Conservation (phyloP, 306 rosid species). For the Glycine tomentella region DNA sequence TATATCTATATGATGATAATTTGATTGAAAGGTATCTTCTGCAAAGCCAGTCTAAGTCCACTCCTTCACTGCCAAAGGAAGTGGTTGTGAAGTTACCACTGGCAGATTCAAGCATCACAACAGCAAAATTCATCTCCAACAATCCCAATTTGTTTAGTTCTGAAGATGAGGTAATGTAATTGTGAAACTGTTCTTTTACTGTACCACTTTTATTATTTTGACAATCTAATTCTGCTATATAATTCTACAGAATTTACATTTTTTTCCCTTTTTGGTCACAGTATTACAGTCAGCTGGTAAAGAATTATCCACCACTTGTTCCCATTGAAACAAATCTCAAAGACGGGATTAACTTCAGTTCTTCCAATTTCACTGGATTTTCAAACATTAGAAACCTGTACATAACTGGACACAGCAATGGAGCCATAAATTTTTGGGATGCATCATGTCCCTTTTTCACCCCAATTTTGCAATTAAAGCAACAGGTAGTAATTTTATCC, state of each 20-base stretch:
- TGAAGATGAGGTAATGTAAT: slow-evolving; percentile 68
- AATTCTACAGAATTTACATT: slow-evolving; percentile 27
- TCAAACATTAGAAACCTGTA: slow-evolving; percentile 69
- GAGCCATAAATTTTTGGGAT: slow-evolving; percentile 87
- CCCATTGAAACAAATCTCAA: slow-evolving; percentile 63
- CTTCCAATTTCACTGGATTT: slow-evolving; percentile 74
- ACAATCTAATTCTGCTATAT: not conserved
- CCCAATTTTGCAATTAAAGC: slow-evolving; percentile 76
- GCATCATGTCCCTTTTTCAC: slow-evolving; percentile 71
- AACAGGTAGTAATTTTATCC: slow-evolving; percentile 64
- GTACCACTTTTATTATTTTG: not conserved
- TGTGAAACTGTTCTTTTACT: not conserved
- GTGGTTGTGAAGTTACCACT: slow-evolving; percentile 78
- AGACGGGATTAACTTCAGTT: slow-evolving; percentile 59
- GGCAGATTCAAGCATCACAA: slow-evolving; percentile 71
- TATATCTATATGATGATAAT: slow-evolving; percentile 75
- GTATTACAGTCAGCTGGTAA: slow-evolving; percentile 67
- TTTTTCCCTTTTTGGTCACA: slow-evolving; percentile 47
- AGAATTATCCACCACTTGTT: slow-evolving; percentile 68
- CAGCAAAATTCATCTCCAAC: slow-evolving; percentile 67
- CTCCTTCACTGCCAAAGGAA: slow-evolving; percentile 74
- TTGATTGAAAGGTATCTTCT: slow-evolving; percentile 74
- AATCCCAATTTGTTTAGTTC: slow-evolving; percentile 50
- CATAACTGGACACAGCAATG: slow-evolving; percentile 86
- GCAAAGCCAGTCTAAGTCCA: slow-evolving; percentile 74